Percentiles rank a stretch among this genome's conserved stretches.
Conservation (phyloP, 2,329 filamentous ascomycete genomes). For the Emmonsiellopsis sp. region DNA sequence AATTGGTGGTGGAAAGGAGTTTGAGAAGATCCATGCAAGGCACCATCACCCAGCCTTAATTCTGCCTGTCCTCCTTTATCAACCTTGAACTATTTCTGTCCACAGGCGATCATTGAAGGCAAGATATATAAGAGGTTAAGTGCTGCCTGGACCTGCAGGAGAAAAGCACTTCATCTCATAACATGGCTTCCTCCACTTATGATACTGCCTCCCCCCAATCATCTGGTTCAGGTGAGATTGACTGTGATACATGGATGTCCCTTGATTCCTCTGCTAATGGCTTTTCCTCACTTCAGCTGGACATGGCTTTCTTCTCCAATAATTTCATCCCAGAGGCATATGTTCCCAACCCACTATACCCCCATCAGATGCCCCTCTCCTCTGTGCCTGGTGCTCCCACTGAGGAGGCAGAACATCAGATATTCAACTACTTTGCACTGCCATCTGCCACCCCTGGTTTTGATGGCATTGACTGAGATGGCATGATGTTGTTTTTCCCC, state of each 20-base stretch:
- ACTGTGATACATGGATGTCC: too few species aligned
- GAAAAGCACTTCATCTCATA: too few species aligned
- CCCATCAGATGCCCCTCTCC: neutral
- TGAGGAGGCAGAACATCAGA: neutral
- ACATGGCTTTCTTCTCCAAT: neutral
- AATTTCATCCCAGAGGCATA: too few species aligned
- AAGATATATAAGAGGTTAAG: neutral
- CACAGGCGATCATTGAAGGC: neutral
- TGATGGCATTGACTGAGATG: neutral
- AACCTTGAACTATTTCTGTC: neutral
- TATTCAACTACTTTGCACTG: neutral
- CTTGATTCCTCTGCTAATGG: neutral
- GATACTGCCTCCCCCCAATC: too few species aligned
- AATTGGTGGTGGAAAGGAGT: too few species aligned
- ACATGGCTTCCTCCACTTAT: too few species aligned
- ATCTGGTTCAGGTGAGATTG: too few species aligned
- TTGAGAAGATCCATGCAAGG: neutral
- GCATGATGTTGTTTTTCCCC: neutral
- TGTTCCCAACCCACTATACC: too few species aligned
- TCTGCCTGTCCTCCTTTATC: neutral
- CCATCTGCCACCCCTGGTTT: neutral
- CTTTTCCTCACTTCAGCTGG: neutral
- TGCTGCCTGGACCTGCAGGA: neutral
- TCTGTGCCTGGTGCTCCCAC: neutral
- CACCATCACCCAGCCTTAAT: neutral